phyloP scores from a whole-genome alignment of 2,329 filamentous ascomycete species.

The Macroventuria anomochaeta region DNA sequence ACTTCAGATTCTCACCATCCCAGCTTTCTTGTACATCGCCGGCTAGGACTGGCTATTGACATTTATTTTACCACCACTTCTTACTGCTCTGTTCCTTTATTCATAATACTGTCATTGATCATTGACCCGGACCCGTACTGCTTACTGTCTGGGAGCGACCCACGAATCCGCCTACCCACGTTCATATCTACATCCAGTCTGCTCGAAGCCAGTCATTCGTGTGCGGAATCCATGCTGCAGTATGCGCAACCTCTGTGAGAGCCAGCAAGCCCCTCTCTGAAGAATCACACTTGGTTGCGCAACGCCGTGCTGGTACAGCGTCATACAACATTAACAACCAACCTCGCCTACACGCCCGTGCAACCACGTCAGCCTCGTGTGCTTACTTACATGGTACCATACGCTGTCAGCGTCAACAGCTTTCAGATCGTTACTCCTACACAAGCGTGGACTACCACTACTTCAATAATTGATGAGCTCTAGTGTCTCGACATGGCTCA shows the following conservation, averaged over 20 bases:
- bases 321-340: slow-evolving; percentile 2
- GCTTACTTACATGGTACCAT: slow-evolving; percentile 1
- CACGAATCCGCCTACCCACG: not conserved
- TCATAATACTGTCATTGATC: not conserved
- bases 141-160: not conserved
- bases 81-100: not conserved
- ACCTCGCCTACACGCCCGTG: not conserved
- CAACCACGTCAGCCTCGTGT: slow-evolving; percentile 6
- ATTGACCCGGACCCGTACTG: not conserved
- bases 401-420: not conserved
- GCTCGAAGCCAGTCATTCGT: not conserved
- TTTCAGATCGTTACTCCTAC: slow-evolving; percentile 2
- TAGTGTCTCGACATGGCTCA: slow-evolving; percentile 2
- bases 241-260: not conserved
- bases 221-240: not conserved
- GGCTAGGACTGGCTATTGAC: not conserved
- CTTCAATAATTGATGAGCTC: not conserved
- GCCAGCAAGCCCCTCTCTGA: not conserved
- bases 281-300: not conserved
- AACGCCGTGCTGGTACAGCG: not conserved
- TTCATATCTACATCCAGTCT: not conserved
- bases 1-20: not conserved
- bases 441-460: not conserved
- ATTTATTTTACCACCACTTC: not conserved
- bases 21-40: not conserved